A percentile compares a stretch with the other conserved stretches of the same genome.
These are phyloP conservation scores for Saccharomycopsis hybrid DNA, from an alignment of 1,139 yeast species.

Conservation along the genomic window DNA sequence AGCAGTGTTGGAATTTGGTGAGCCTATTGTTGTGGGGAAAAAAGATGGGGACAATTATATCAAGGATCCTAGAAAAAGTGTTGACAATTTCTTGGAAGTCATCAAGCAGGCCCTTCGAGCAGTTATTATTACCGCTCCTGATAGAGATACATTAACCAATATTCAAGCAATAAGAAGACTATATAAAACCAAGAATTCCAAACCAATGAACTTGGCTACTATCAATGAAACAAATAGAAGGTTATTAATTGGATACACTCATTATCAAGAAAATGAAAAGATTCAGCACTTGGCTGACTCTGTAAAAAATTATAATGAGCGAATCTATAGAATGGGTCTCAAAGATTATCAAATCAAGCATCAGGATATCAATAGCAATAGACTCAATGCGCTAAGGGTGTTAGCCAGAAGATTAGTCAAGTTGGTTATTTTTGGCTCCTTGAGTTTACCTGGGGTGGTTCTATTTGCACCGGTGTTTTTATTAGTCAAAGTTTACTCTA, in stretches of 20 bases:
- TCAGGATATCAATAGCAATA: conserved; percentile 34
- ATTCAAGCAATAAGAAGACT: conserved; percentile 73
- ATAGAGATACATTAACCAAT: conserved; percentile 67
- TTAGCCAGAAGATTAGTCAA: conserved; percentile 29
- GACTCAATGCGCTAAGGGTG: conserved; percentile 25
- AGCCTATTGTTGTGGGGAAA: conserved; percentile 52
- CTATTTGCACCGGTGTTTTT: conserved; percentile 64
- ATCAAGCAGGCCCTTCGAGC: conserved; percentile 54
- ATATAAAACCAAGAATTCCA: conserved; percentile 46
- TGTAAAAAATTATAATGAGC: conserved; percentile 49
- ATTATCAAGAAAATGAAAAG: conserved; percentile 51
- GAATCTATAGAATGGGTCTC: conserved; percentile 48
- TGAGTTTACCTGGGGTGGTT: conserved; percentile 53
- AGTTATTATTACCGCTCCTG: conserved; percentile 72
- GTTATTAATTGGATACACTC: conserved; percentile 56
- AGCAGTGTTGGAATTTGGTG: conserved; percentile 71
- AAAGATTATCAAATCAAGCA: conserved; percentile 67
- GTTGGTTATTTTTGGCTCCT: conserved; percentile 25
- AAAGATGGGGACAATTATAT: conserved; percentile 49
- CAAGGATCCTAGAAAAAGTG: conserved; percentile 51
- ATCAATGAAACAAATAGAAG: conserved; percentile 71
- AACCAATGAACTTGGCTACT: conserved; percentile 52
- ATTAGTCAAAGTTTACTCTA: conserved; percentile 47
- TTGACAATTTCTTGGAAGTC: conserved; percentile 45
- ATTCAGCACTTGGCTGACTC: conserved; percentile 45